Evolutionary conservation across 1,284 basidiomycete species (phyloP), one percentile per base, ranked within the genome.

Genomic region (Cerrena zonata): DNA sequence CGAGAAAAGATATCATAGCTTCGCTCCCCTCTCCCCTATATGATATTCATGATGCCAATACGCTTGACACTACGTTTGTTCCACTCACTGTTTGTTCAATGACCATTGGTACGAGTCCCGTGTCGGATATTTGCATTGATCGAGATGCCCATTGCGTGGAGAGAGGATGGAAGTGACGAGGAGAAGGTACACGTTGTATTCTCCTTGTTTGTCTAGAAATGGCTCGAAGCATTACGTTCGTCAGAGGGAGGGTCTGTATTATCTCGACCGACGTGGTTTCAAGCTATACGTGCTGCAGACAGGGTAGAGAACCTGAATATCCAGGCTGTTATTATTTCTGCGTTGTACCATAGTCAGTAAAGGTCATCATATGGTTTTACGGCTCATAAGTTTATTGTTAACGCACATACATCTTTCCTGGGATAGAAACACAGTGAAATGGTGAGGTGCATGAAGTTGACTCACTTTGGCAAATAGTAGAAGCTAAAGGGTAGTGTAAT

Each of bases 1-100:
- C 93, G 80, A 25, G 93, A 95, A 69, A 92, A 96, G 49, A 96
- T 94, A 65, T 96, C 93, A 70, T 94, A 96, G 34, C 90, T 92
- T 30, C 93, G 78, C 68, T 96, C 93, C 4, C 93, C 93, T 63
- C 91, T 79, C 26, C 89, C 91, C 91, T 95, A 57, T 7, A 25
- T 11, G 11, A 25, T 11, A 34, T 18, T 19, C 27, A 24, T 34
- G 39, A 13, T 7, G 53, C 45, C 50, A 52, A 39, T 53, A 44
- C 38, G 26, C 2, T 3, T 18, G n/a, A 27, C 2, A 15, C 41
- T 24, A 4, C 30, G 21, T 13, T n/a, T 49, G 39, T 22, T 25
- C 38, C 43, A 43, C 21, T 77, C 60, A 92, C 91, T 43, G 92
- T 94, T 68, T 94, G 90, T 61, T 94, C 92, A 55, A 95, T 89